A percentile compares a stretch with the other conserved stretches of the same genome.
These are phyloP conservation scores for Pyronema domesticum DNA, from an alignment of 495 filamentous ascomycete species.

Conservation along the genomic window DNA sequence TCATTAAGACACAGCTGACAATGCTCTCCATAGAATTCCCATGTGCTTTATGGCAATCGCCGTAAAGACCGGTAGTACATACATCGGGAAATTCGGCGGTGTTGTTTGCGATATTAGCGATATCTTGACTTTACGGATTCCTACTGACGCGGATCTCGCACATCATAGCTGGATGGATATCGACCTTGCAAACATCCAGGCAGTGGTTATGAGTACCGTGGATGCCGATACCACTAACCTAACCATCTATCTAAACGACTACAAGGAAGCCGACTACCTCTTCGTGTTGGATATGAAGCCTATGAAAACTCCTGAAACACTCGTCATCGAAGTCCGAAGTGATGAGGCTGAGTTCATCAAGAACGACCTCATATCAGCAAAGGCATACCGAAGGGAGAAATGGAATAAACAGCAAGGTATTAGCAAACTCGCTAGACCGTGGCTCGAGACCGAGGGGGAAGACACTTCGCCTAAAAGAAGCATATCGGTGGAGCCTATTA, in stretches of 20 bases:
- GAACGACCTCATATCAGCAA: not conserved
- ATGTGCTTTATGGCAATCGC: not conserved
- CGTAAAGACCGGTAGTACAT: not conserved
- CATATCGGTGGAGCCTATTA: not conserved
- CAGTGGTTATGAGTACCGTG: not conserved
- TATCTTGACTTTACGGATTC: not conserved
- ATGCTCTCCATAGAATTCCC: not conserved
- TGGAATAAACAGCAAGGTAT: not conserved
- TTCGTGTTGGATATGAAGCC: conserved; percentile 1
- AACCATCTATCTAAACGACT: not conserved
- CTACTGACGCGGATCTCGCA: not conserved
- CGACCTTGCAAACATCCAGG: not conserved
- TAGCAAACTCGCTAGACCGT: not conserved
- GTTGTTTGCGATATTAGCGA: not conserved
- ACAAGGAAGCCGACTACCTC: not conserved
- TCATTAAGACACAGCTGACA: not conserved
- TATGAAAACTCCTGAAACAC: not conserved
- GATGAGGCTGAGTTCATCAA: not conserved
- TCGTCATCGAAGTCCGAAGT: not conserved
- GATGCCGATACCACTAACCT: not conserved
- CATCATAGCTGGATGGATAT: conserved; percentile 1
- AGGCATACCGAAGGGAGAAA: not conserved
- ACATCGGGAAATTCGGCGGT: not conserved
- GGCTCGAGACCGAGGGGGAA: not conserved
- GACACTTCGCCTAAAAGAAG: not conserved